Percentiles rank a stretch among this genome's conserved stretches.
phyloP scores from a whole-genome alignment of 257 asterid species.

The Primulina eburnea region DNA sequence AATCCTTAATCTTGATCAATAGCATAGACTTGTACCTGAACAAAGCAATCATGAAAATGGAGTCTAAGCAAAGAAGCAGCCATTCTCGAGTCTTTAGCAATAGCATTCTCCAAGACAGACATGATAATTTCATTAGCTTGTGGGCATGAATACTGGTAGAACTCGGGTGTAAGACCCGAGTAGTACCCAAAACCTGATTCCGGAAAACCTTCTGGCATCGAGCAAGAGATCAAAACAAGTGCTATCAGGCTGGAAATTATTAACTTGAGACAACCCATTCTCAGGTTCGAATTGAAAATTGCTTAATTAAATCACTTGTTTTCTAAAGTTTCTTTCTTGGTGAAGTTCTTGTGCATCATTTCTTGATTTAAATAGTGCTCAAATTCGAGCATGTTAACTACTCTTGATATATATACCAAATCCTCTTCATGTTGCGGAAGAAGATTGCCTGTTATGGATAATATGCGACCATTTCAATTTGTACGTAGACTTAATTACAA shows the following conservation, averaged over 20 bases:
- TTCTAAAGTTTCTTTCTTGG: background rate
- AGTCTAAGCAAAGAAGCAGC: constrained; percentile 79
- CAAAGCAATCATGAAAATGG: constrained; percentile 75
- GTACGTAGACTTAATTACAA: background rate
- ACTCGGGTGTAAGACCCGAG: constrained; percentile 44
- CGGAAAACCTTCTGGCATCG: constrained; percentile 35
- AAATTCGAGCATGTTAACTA: constrained; percentile 20
- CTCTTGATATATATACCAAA: constrained; percentile 45
- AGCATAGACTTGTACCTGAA: constrained; percentile 34
- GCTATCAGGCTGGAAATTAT: constrained; percentile 25
- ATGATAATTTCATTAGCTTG: constrained; percentile 68
- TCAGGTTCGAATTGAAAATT: background rate
- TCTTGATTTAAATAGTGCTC: constrained; percentile 28
- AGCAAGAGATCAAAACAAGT: constrained; percentile 30
- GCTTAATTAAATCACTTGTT: background rate
- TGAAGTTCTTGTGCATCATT: constrained; percentile 2
- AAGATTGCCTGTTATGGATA: constrained; percentile 23
- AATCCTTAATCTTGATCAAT: background rate
- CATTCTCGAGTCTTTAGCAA: constrained; percentile 56
- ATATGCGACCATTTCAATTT: constrained; percentile 33
- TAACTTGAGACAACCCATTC: constrained; percentile 39
- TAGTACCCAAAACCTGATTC: constrained; percentile 28
- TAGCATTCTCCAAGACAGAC: constrained; percentile 66
- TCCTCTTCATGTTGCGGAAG: constrained; percentile 27
- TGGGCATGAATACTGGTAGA: constrained; percentile 65